Conservation (phyloP, 148 eudicot genomes). For the Polygonum aviculare region DNA sequence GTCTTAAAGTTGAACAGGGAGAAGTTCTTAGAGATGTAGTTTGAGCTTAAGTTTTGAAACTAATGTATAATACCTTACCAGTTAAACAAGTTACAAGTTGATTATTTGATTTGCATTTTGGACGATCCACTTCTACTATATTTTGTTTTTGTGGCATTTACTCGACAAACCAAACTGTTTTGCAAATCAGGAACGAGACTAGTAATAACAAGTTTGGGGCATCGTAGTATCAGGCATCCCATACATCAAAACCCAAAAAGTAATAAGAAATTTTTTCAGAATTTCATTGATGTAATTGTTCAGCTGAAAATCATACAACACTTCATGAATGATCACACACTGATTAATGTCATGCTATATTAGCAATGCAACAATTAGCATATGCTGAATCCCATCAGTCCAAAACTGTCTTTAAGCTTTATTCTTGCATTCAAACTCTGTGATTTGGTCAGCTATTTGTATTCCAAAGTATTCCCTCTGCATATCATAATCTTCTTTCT, state of each 20-base stretch:
- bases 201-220: too few relatives aligned
- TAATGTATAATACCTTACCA: too few relatives aligned
- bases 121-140: not conserved
- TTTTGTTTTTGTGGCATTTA: not conserved
- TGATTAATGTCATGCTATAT: not conserved
- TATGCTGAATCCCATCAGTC: conserved; percentile 71
- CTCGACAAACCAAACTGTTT: too few relatives aligned
- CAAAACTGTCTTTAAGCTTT: conserved; percentile 67
- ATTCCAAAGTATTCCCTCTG: conserved; percentile 73
- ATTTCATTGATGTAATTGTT: not conserved
- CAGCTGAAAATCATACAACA: not conserved
- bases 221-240: too few relatives aligned
- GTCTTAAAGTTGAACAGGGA: too few relatives aligned
- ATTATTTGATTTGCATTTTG: not conserved
- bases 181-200: too few relatives aligned
- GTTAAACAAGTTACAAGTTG: not conserved
- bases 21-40: too few relatives aligned
- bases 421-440: conserved; percentile 80
- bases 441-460: conserved; percentile 59
- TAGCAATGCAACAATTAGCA: conserved; percentile 51
- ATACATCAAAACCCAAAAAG: too few relatives aligned
- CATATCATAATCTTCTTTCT: conserved; percentile 36
- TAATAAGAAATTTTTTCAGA: not conserved
- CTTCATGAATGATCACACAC: not conserved
- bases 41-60: too few relatives aligned